Percentiles rank a stretch among this genome's conserved stretches.
Conservation (phyloP, 768 basidiomycete species). For the Porphyrellus cyaneotinctus region DNA sequence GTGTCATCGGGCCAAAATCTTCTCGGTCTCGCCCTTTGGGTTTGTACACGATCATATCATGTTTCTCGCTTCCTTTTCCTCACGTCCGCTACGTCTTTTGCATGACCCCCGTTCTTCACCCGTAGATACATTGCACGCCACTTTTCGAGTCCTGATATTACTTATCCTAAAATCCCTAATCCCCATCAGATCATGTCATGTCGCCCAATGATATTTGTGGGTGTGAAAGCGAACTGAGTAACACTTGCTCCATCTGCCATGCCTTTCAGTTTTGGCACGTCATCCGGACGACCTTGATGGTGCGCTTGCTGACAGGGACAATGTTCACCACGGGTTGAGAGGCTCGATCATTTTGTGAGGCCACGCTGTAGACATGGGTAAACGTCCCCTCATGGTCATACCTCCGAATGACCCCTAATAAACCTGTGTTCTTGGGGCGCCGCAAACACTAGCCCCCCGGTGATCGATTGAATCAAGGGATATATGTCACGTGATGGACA, state of each 20-base stretch:
- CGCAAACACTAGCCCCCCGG: too few species aligned
- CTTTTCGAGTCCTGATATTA: neutral
- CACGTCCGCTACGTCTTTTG: neutral
- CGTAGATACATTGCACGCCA: neutral
- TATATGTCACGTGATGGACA: slow-evolving; percentile 6
- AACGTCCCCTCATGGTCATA: too few species aligned
- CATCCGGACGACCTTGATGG: neutral
- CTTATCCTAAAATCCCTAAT: neutral
- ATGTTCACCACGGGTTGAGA: neutral
- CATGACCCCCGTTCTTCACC: neutral
- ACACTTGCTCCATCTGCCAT: too few species aligned
- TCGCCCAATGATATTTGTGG: neutral
- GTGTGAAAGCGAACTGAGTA: neutral
- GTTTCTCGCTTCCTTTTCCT: neutral
- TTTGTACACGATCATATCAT: neutral
- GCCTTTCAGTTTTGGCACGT: neutral
- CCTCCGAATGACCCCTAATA: too few species aligned
- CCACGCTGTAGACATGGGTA: too few species aligned
- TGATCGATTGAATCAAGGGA: too few species aligned
- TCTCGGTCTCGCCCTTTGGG: neutral
- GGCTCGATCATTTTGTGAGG: neutral
- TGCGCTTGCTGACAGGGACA: neutral
- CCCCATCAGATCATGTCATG: neutral
- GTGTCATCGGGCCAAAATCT: neutral
- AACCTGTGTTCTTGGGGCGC: too few species aligned